Base-by-base conservation (phyloP, 1,284 basidiomycete genomes). In the Baeospora myosura region DNA sequence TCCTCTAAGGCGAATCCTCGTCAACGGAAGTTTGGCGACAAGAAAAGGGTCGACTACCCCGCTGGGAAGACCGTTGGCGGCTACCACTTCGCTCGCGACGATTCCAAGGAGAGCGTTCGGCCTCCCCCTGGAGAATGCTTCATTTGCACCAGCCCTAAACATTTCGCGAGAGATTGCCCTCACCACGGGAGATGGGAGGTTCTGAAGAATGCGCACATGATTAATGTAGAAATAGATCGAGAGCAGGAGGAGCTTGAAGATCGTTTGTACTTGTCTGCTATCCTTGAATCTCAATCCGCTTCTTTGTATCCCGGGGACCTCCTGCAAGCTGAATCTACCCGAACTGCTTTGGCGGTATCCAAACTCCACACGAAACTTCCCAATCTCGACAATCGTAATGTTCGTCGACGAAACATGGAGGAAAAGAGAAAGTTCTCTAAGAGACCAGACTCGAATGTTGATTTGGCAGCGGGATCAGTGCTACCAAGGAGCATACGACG, bases 131-230 rank as follows among this genome's bases (percentile, higher is more conserved):
- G 43, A 4, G 18, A 17, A 16, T 49, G 48, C 30, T 47, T 26
- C 20, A 43, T 50, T 1, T 50, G 48, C 41, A 43, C 46, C 0
- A 50, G 48, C 23, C 48, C 46, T 1, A 43, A 41, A 1, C 48
- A 50, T 18, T 23, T 41, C 22, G 43, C 39, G 4, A 18, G 26
- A 5, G 41, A 43, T 16, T 49, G 48, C 28, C 34, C 45, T 7
- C 42, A 47, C 18, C 42, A 22, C 11, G 42, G 48, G 2, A 23
- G 31, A 11, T 49, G 45, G 45, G 17, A 23, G 1, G 26, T 35
- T 2, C n/a, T 49, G 5, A 16, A 32, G 1, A 24, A 17, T 6
- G 40, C 31, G 3, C 41, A 48, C 29, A n/a, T 45, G n/a, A 31
- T 36, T n/a, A 6, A 16, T 3, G 23, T 32, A 22, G 28, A 42